phyloP scores from a whole-genome alignment of 371 early-diverging fungal species.

The Mycotypha africana region DNA sequence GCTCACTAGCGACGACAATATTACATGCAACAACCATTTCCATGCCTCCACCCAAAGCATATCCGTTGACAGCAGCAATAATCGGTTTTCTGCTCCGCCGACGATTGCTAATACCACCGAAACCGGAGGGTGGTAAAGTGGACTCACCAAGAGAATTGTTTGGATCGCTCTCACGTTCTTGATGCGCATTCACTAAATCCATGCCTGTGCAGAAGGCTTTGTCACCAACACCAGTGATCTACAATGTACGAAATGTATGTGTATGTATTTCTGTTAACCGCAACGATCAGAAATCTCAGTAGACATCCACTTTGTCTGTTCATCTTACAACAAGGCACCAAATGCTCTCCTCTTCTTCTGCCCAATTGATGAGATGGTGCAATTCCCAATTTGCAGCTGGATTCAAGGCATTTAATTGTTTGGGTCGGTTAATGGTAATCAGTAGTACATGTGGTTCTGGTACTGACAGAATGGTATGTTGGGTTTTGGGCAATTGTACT shows the following conservation, averaged over 20 bases:
- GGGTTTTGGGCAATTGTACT: constrained; percentile 32
- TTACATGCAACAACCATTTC: constrained; percentile 41
- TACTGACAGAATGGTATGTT: constrained; percentile 23
- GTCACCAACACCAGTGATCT: constrained; percentile 47
- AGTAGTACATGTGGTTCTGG: constrained; percentile 38
- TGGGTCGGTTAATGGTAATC: constrained; percentile 42
- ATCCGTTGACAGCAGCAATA: constrained; percentile 50
- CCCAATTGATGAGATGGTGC: constrained; percentile 34
- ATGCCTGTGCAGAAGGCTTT: constrained; percentile 45
- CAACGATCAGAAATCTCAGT: no score
- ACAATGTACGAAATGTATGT: not conserved
- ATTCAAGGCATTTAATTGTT: constrained; percentile 37
- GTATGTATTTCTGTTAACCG: no score
- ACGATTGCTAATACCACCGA: constrained; percentile 42
- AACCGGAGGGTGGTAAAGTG: constrained; percentile 32
- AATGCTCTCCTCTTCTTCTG: constrained; percentile 33
- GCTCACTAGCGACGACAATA: constrained; percentile 41
- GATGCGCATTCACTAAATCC: constrained; percentile 38
- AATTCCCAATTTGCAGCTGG: constrained; percentile 41
- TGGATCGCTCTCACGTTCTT: constrained; percentile 7
- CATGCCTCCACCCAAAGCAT: constrained; percentile 45
- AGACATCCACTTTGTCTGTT: no score
- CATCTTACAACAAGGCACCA: constrained; percentile 41
- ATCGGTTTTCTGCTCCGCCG: constrained; percentile 37
- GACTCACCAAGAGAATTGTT: not conserved